Conservation (phyloP, 306 rosid species). For the Fragaria iinumae region DNA sequence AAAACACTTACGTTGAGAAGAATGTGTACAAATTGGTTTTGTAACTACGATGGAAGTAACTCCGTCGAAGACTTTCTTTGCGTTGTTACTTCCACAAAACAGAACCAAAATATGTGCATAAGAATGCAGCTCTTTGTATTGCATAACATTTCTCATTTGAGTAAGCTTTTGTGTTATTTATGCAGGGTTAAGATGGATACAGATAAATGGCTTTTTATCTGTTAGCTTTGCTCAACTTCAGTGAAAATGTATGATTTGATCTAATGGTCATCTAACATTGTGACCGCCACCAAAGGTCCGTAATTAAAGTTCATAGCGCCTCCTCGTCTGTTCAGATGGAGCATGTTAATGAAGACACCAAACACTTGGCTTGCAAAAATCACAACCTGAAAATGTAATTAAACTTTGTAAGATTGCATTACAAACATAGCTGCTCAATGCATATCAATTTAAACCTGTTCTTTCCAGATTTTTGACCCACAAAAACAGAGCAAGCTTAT, state of each 20-base stretch:
- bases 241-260: background rate
- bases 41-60: no score
- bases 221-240: background rate
- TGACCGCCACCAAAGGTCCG: background rate
- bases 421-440: background rate
- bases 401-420: background rate
- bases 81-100: background rate
- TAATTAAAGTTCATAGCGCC: background rate
- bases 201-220: background rate
- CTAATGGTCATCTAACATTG: background rate
- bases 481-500: background rate
- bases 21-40: no score
- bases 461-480: background rate
- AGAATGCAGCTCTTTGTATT: background rate
- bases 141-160: background rate
- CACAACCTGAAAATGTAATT: conserved; percentile 1
- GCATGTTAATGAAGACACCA: background rate
- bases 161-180: no score
- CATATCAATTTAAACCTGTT: background rate
- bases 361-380: background rate
- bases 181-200: no score
- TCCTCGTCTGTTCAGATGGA: background rate
- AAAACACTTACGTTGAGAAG: no score
- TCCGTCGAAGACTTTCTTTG: no score
- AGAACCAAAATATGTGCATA: background rate